phyloP scores from a whole-genome alignment of 176 grass and related monocot genomes.

The Pontederia crassipes region DNA sequence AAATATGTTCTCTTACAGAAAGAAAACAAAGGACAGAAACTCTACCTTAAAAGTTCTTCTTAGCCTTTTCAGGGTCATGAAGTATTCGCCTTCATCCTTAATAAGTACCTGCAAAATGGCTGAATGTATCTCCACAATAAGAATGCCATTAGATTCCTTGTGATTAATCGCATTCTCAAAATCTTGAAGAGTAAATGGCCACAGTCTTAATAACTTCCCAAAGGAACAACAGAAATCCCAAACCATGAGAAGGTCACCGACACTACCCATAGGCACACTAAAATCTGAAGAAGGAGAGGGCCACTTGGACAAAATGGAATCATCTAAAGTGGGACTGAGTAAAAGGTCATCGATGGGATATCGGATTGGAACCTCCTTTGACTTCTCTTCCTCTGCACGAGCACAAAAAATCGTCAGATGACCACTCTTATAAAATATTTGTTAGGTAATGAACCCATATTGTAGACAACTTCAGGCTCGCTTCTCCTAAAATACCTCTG shows the following conservation, averaged over 20 bases:
- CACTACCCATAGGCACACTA: constrained; percentile 57
- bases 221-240: constrained; percentile 81
- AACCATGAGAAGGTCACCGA: constrained; percentile 74
- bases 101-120: constrained; percentile 61
- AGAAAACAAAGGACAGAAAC: constrained; percentile 6
- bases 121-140: constrained; percentile 63
- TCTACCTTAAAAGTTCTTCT: constrained; percentile 59
- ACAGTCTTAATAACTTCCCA: constrained; percentile 54
- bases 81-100: constrained; percentile 60
- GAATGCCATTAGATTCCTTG: constrained; percentile 64
- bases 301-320: constrained; percentile 42
- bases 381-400: constrained; percentile 28
- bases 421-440: background rate
- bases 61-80: constrained; percentile 38
- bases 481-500: constrained; percentile 27
- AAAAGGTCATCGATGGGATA: constrained; percentile 91
- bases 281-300: constrained; percentile 48
- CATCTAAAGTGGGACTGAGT: constrained; percentile 38
- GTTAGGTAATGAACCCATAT: background rate
- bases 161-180: constrained; percentile 79
- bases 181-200: constrained; percentile 70
- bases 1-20: background rate
- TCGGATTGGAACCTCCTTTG: constrained; percentile 17
- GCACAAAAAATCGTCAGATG: background rate
- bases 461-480: background rate